Evolutionary conservation across 208 protist species (phyloP).

Genomic region (Eutreptiella sp.): DNA sequence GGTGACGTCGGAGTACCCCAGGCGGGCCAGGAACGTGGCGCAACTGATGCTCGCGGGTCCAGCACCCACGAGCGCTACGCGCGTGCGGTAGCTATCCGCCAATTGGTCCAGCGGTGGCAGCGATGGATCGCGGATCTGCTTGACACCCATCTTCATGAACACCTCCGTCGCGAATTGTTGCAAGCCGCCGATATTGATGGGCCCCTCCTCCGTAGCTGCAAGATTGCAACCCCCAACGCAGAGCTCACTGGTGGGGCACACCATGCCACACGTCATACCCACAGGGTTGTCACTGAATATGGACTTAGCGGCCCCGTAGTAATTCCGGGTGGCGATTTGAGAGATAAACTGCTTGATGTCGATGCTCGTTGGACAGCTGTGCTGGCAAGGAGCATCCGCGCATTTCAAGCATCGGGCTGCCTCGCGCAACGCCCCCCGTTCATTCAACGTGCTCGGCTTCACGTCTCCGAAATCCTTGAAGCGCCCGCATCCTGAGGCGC

Average conservation of each 20-base stretch:
- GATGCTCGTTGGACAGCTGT: constrained; percentile 50
- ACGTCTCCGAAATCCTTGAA: constrained; percentile 50
- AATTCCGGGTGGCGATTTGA: constrained; percentile 52
- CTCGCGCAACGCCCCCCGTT: constrained; percentile 49
- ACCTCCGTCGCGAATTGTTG: constrained; percentile 62
- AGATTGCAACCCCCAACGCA: constrained; percentile 75
- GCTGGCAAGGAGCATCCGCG: constrained; percentile 60
- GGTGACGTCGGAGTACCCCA: constrained; percentile 75
- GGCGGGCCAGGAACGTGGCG: constrained; percentile 67
- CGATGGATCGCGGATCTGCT: constrained; percentile 56
- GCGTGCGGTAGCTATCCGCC: constrained; percentile 43
- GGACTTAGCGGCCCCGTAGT: constrained; percentile 66
- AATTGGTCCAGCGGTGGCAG: constrained; percentile 43
- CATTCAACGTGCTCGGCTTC: constrained; percentile 51
- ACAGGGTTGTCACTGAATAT: constrained; percentile 79
- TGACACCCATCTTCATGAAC: constrained; percentile 66
- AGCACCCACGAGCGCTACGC: constrained; percentile 48
- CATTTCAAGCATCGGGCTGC: constrained; percentile 42
- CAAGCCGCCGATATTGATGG: constrained; percentile 56
- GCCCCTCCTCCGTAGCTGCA: constrained; percentile 49
- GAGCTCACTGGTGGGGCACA: constrained; percentile 57
- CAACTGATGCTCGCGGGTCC: constrained; percentile 67
- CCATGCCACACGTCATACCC: constrained; percentile 56
- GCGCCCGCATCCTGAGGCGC: not conserved
- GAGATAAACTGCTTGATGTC: constrained; percentile 60